phyloP scores from a whole-genome alignment of 768 basidiomycete genomes.

The Serendipita vermifera region DNA sequence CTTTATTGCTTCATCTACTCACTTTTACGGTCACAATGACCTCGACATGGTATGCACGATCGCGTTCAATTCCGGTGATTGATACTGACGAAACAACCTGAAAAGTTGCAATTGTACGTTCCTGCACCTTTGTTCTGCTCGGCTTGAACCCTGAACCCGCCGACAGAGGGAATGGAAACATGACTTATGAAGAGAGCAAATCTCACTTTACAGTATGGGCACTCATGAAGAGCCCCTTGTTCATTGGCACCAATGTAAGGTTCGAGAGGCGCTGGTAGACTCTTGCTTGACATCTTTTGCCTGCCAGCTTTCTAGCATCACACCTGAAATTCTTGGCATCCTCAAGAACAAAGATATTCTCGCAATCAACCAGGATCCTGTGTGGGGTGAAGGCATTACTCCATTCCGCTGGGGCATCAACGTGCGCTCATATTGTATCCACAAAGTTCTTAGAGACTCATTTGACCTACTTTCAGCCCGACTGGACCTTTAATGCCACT shows the following conservation, averaged over 20 bases:
- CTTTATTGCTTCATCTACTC: conserved; percentile 46
- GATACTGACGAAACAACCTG: conserved; percentile 11
- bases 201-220: conserved; percentile 65
- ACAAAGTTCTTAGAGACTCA: neutral
- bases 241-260: conserved; percentile 47
- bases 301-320: conserved; percentile 37
- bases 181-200: conserved; percentile 50
- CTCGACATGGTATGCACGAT: conserved; percentile 43
- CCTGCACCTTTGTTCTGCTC: neutral
- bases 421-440: conserved; percentile 26
- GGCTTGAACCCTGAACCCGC: neutral
- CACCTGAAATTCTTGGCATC: conserved; percentile 39
- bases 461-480: conserved; percentile 19
- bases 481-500: conserved; percentile 29
- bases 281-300: conserved; percentile 13
- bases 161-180: conserved; percentile 47
- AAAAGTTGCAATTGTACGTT: conserved; percentile 44
- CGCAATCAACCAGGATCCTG: conserved; percentile 56
- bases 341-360: conserved; percentile 51
- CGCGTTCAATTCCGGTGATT: no score
- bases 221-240: conserved; percentile 52
- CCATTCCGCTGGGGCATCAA: conserved; percentile 61
- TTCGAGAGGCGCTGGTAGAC: neutral
- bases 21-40: conserved; percentile 58
- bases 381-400: conserved; percentile 44